Conservation (phyloP, 164 flowering plant genomes). For the Warburgia ugandensis region DNA sequence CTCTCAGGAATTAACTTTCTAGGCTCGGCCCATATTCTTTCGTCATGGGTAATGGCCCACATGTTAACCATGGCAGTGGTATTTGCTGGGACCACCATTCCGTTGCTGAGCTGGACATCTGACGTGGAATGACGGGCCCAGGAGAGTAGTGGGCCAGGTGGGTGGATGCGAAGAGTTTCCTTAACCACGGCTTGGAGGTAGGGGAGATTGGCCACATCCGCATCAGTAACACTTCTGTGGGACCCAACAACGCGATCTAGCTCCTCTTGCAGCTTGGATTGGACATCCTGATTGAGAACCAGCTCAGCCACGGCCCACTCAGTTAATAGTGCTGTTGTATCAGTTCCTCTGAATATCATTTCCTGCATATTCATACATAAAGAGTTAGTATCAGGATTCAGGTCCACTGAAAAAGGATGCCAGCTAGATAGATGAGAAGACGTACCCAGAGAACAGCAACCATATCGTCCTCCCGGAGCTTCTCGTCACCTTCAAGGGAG, state of each 20-base stretch:
- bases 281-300: slow-evolving; percentile 33
- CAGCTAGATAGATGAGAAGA: too few relatives aligned
- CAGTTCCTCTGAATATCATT: too few relatives aligned
- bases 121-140: slow-evolving; percentile 47
- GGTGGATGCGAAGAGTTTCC: slow-evolving; percentile 42
- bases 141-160: slow-evolving; percentile 51
- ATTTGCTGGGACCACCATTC: slow-evolving; percentile 38
- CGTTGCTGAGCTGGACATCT: slow-evolving; percentile 44
- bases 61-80: slow-evolving; percentile 77
- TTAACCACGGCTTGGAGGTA: slow-evolving; percentile 43
- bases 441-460: slow-evolving; percentile 56
- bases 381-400: slow-evolving; percentile 25
- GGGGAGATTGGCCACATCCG: slow-evolving; percentile 26
- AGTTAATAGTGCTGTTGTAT: slow-evolving; percentile 38
- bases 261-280: slow-evolving; percentile 33
- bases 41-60: slow-evolving; percentile 69
- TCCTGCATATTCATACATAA: too few relatives aligned
- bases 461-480: slow-evolving; percentile 51
- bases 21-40: slow-evolving; percentile 39
- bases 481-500: slow-evolving; percentile 45
- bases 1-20: slow-evolving; percentile 38
- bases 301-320: slow-evolving; percentile 54
- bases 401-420: background rate
- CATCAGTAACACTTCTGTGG: slow-evolving; percentile 18
- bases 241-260: slow-evolving; percentile 22